Conservation (phyloP, 177 flowering plant species). For the Vitis hybrid region DNA sequence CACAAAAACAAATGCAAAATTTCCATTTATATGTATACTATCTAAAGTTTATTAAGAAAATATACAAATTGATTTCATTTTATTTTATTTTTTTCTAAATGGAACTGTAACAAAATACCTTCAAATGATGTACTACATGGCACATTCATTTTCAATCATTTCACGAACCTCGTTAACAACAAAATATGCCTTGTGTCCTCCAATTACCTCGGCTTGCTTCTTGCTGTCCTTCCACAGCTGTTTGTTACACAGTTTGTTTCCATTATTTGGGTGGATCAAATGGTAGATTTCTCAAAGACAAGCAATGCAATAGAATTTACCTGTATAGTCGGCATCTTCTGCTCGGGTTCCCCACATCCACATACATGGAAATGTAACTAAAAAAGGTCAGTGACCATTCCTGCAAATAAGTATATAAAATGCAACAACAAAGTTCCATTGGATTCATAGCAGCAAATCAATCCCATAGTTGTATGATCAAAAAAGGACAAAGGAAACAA, state of each 20-base stretch:
- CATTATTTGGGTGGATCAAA: not conserved
- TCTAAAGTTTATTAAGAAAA: too few relatives aligned
- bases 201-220: constrained; percentile 79
- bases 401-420: too few relatives aligned
- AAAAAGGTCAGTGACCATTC: too few relatives aligned
- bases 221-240: constrained; percentile 80
- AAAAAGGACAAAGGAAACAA: too few relatives aligned
- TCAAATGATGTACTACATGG: constrained; percentile 10
- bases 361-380: constrained; percentile 18
- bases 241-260: not conserved
- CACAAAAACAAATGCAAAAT: too few relatives aligned
- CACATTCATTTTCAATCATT: constrained; percentile 64
- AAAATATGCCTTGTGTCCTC: constrained; percentile 78
- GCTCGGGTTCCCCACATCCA: constrained; percentile 21
- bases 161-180: constrained; percentile 75
- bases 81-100: too few relatives aligned
- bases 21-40: too few relatives aligned
- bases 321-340: constrained; percentile 97
- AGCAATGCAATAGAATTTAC: constrained; percentile 27
- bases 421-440: too few relatives aligned
- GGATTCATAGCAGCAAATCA: not conserved
- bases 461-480: not conserved
- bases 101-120: too few relatives aligned
- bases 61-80: too few relatives aligned
- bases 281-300: not conserved